phyloP scores from a whole-genome alignment of 768 basidiomycete genomes.

The Xerocomellus intermedius region DNA sequence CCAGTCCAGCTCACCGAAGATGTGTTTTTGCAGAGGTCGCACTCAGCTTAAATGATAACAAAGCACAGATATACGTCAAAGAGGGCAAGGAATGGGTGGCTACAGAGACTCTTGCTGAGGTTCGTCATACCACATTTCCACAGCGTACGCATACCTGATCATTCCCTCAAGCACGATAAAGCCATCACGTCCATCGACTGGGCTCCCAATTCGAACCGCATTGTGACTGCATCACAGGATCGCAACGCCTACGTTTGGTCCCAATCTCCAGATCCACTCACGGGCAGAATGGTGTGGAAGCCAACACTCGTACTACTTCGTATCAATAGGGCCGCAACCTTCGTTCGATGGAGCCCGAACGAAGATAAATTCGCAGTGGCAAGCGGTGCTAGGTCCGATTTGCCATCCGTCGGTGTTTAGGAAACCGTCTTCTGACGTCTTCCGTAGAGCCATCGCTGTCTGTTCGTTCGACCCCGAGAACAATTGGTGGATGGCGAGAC shows the following conservation, averaged over 20 bases:
- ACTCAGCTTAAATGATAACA: conserved; percentile 86
- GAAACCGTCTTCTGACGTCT: background rate
- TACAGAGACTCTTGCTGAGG: conserved; percentile 83
- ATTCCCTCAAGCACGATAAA: conserved; percentile 84
- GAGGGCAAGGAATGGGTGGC: conserved; percentile 66
- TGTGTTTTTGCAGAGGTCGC: conserved; percentile 66
- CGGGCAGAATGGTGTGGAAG: conserved; percentile 80
- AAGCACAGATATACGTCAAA: conserved; percentile 76
- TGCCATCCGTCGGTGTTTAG: background rate
- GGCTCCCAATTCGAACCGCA: conserved; percentile 95
- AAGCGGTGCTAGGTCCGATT: conserved; percentile 79
- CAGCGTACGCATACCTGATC: background rate
- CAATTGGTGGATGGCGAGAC: conserved; percentile 99
- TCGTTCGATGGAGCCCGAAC: conserved; percentile 93
- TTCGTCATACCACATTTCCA: conserved; percentile 26
- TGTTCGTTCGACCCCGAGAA: conserved; percentile 97
- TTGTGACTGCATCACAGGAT: conserved; percentile 99
- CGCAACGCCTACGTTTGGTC: conserved; percentile 99
- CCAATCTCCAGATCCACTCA: conserved; percentile 67
- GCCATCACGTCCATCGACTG: conserved; percentile 97
- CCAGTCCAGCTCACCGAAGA: conserved; percentile 3
- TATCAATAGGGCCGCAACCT: conserved; percentile 94
- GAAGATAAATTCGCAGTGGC: conserved; percentile 99
- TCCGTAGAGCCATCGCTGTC: conserved; percentile 80
- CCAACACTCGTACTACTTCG: conserved; percentile 94